These are phyloP conservation scores for Pontederia crassipes DNA, from an alignment of 176 grass and related monocot genomes.

Conservation along the genomic window DNA sequence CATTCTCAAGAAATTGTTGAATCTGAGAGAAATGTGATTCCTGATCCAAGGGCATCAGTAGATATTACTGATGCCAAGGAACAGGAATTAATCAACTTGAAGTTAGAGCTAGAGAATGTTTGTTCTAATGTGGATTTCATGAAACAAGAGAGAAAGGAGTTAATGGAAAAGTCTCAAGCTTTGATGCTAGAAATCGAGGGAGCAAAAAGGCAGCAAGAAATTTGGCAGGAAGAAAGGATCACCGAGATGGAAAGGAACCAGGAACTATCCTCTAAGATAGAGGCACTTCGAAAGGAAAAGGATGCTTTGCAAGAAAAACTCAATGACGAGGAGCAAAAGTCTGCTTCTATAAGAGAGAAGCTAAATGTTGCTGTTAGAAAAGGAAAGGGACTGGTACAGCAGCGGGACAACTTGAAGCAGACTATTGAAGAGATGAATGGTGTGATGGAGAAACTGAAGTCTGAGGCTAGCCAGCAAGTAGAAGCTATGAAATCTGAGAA, in stretches of 20 bases:
- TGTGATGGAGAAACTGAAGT: constrained; percentile 39
- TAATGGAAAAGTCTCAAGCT: constrained; percentile 37
- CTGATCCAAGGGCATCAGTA: constrained; percentile 13
- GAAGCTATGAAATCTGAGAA: constrained; percentile 74
- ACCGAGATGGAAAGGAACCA: constrained; percentile 40
- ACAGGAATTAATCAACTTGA: constrained; percentile 22
- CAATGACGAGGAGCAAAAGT: constrained; percentile 66
- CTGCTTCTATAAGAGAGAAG: constrained; percentile 67
- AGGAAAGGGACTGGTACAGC: constrained; percentile 86
- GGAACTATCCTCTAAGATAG: constrained; percentile 49
- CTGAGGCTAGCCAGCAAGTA: constrained; percentile 45
- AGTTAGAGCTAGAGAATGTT: constrained; percentile 42
- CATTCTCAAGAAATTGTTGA: constrained; percentile 32
- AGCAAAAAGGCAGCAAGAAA: constrained; percentile 34
- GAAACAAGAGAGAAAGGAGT: constrained; percentile 44
- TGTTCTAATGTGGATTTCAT: constrained; percentile 28
- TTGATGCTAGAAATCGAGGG: constrained; percentile 46
- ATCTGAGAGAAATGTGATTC: constrained; percentile 30
- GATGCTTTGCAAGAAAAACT: constrained; percentile 57
- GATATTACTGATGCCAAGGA: constrained; percentile 25
- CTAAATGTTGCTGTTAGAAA: constrained; percentile 89
- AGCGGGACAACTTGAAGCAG: constrained; percentile 80
- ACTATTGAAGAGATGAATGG: constrained; percentile 52
- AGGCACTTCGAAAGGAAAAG: constrained; percentile 37
- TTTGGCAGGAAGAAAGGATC: constrained; percentile 40